Base-by-base conservation (phyloP, 306 rosid genomes). In the Astragalus glycyphyllos region DNA sequence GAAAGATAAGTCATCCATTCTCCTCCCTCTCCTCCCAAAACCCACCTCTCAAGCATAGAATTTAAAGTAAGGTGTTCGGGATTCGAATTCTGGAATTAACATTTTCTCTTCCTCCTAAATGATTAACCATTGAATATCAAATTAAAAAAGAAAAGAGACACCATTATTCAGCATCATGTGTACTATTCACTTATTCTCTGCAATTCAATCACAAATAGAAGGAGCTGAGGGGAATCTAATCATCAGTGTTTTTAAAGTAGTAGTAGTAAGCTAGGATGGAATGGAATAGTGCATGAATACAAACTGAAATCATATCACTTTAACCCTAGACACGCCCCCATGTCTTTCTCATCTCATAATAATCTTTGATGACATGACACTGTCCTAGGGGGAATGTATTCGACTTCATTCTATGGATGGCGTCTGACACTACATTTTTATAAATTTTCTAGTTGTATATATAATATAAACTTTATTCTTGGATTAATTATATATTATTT, bases 151-250 rank as follows among this genome's bases (percentile, higher is more conserved):
- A 26, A 26, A 26, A 26, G 79, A 79, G 86, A 86, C 93, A 85
- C 76, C 47, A 84, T 88, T 78, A 74, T 58, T 81, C 85, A 71
- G 68, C 83, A 68, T 54, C 88, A 84, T 84, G 85, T 84, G 88
- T 78, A 32, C 14, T 65, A 3, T 11, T 45, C 73, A 50, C 53
- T 69, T 79, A 45, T 40, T 51, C 62, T 59, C 29, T 23, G 2
- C 29, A 23, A 23, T 23, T 16, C 44, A 11, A 29, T 66, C 56
- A 26, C 58, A 53, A 68, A 34, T 6, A 68, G 1, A 80, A 69
- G 53, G 51, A 35, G 17, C 56, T 47, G 31, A 73, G 68, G 81
- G 75, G 76, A 65, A 82, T 74, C 80, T 49, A 59, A 23, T 75
- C 17, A 6, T 35, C 45, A 58, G 64, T 34, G 14, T 58, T 41